Base-by-base conservation (phyloP, 495 filamentous ascomycete genomes). In the Cercophora newfieldiana region DNA sequence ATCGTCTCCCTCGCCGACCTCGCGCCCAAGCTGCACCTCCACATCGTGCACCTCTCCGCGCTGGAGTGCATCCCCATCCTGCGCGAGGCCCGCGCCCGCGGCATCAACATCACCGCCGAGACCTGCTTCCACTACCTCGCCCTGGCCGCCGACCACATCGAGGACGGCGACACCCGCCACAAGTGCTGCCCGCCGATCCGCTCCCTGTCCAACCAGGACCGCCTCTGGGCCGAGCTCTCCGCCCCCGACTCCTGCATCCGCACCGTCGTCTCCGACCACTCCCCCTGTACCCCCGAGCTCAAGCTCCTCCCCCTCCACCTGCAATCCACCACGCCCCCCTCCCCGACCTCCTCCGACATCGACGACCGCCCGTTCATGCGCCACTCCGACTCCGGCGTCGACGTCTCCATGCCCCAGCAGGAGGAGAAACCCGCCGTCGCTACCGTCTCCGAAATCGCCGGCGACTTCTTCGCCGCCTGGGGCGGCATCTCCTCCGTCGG, bases 121-220 rank as follows among this genome's bases (percentile, higher is more conserved):
- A 99, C 95, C 10, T 98, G 95, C 81, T 97, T 96, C 85, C 95
- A 99, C 81, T 99, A 99, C 74, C 87, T 99, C 12, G 88, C 90
- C n/a, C 85, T 99, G 14, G 90, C 93, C 0, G 88, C 94, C 8
- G 95, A 98, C 76, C 83, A 90, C 64, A 90, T 99, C 56, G 83
- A 86, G 56, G 87, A 95, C 54, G 95, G 95, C 30, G 95, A 99
- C 77, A 97, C 94, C 21, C 82, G 95, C 64, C 93, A 97, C 80
- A 99, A 99, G 78, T 99, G 95, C 83, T 99, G 95, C 75, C 95
- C 95, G 12, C 95, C 95, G 0, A 98, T 99, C 75, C 91, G 95
- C 24, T 86, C 85, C 26, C 85, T 90, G 67, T 72, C 84, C 19
- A 99, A 99, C 81, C 93, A 94, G 68, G 90, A 97, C 69, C 86